A percentile compares a stretch with the other conserved stretches of the same genome.
phyloP scores from a whole-genome alignment of 257 asterid species.

The Solanum boliviense region DNA sequence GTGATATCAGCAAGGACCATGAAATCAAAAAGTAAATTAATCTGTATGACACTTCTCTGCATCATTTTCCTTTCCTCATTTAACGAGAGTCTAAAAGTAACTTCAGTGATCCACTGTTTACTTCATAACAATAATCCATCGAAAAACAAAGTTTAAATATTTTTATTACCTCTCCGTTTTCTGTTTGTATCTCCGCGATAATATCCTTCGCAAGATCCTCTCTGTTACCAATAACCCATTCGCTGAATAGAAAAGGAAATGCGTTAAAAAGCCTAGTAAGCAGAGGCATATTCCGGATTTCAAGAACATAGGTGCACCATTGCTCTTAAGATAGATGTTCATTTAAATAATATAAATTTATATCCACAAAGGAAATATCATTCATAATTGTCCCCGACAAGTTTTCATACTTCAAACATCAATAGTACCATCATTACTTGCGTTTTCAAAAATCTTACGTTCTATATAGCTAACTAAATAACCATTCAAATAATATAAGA shows the following conservation, averaged over 20 bases:
- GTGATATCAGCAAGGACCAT: neutral
- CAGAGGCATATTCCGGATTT: neutral
- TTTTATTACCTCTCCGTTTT: constrained; percentile 86
- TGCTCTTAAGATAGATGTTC: neutral
- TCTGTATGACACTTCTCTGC: neutral
- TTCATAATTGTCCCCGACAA: neutral
- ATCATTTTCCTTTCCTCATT: neutral
- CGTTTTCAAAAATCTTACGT: neutral
- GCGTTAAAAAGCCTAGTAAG: neutral
- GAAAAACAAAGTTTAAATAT: neutral
- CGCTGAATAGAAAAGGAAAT: constrained; percentile 39
- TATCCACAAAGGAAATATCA: neutral
- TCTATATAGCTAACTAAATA: neutral
- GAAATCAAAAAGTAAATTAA: neutral
- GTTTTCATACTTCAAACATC: neutral
- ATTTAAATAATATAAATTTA: too few relatives aligned
- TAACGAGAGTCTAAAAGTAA: neutral
- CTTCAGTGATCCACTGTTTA: neutral
- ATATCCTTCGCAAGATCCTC: constrained; percentile 91
- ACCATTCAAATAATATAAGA: neutral
- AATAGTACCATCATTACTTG: neutral
- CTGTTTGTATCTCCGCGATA: constrained; percentile 84
- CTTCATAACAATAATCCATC: neutral
- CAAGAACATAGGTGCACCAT: neutral
- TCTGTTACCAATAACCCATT: constrained; percentile 98